Evolutionary conservation across 1,139 yeast species (phyloP).

Genomic region (Diutina ranongensis): DNA sequence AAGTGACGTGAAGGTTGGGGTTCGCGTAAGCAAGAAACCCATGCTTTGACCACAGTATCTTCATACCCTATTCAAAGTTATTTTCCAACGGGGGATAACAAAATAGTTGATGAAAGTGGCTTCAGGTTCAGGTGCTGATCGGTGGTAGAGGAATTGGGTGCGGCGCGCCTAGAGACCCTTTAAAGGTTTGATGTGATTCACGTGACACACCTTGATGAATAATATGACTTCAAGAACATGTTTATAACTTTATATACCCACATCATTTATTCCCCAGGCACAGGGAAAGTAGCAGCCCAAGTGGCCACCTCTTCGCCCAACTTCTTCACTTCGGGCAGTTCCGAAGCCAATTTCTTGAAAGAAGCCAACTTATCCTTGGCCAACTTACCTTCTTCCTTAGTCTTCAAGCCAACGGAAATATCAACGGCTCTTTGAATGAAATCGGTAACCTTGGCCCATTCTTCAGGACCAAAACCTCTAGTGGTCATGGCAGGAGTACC

Average conservation of each 20-base stretch:
- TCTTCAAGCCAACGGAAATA: conserved; percentile 47
- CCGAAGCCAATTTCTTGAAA: conserved; percentile 55
- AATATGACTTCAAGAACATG: not conserved
- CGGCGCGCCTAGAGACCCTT: too few relatives aligned
- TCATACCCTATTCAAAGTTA: not conserved
- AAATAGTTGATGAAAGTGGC: not conserved
- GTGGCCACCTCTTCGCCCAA: conserved; percentile 49
- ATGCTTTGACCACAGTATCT: conserved; percentile 48
- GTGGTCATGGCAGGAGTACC: conserved; percentile 99
- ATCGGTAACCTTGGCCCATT: conserved; percentile 69
- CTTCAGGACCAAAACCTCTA: conserved; percentile 85
- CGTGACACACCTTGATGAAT: not conserved
- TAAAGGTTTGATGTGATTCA: too few relatives aligned
- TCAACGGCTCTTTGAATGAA: conserved; percentile 79
- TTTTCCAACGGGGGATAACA: not conserved
- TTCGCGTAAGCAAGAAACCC: conserved; percentile 59
- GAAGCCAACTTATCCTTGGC: conserved; percentile 53
- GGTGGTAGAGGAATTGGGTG: too few relatives aligned
- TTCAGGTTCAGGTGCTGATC: too few relatives aligned
- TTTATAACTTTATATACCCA: not conserved
- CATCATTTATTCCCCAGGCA: conserved; percentile 53
- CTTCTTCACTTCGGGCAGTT: conserved; percentile 43
- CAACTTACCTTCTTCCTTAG: conserved; percentile 45
- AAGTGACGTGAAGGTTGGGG: conserved; percentile 39
- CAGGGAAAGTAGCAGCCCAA: conserved; percentile 65